These are phyloP conservation scores for Colletotrichum navitas DNA, from an alignment of 2,329 filamentous ascomycete genomes.

Conservation along the genomic window DNA sequence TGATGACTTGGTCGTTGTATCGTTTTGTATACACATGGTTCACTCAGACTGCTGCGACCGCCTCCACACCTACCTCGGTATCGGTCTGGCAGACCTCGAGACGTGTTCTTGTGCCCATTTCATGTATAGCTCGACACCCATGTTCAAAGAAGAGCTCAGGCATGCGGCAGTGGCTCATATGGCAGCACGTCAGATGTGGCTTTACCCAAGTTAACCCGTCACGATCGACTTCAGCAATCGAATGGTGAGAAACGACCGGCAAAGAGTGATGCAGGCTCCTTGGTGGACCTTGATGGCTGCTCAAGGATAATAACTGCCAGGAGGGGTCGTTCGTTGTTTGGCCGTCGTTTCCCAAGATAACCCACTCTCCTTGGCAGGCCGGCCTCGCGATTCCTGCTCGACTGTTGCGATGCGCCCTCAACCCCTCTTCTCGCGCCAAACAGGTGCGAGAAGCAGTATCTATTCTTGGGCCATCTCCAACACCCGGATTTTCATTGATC, in stretches of 20 bases:
- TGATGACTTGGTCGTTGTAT: background rate
- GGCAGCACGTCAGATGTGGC: background rate
- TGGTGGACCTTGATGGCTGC: constrained; percentile 5
- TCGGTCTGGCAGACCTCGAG: background rate
- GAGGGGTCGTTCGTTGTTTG: background rate
- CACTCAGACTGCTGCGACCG: background rate
- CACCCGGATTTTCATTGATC: background rate
- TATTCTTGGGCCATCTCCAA: constrained; percentile 1
- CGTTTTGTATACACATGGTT: background rate
- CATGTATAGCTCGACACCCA: background rate
- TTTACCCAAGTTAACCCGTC: background rate
- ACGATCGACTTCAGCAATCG: background rate
- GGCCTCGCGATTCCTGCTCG: background rate
- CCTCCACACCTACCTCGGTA: background rate
- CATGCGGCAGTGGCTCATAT: background rate
- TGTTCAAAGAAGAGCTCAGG: background rate
- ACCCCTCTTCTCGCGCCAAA: background rate
- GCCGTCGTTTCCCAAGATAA: background rate
- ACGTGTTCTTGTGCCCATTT: background rate
- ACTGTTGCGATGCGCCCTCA: constrained; percentile 2
- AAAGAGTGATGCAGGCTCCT: background rate
- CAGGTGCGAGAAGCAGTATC: background rate
- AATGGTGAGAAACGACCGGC: background rate
- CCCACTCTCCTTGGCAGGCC: background rate
- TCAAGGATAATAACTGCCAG: background rate